Evolutionary conservation across 1,284 basidiomycete genomes (phyloP), one percentile per base, ranked within the genome.

Genomic region (Gymnopus androsaceus): DNA sequence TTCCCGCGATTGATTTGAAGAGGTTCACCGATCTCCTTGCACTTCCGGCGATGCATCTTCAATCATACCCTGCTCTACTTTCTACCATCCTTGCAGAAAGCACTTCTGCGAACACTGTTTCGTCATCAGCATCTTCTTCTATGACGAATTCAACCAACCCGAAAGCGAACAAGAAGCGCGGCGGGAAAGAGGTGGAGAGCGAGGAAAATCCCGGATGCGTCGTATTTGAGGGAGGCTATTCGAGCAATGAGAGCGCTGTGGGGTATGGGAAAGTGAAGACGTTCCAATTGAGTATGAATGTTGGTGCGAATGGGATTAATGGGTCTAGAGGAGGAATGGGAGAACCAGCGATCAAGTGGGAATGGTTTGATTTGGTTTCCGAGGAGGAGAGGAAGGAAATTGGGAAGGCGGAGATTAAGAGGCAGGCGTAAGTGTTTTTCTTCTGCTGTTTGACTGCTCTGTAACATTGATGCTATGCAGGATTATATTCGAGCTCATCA

Each of bases 401-500:
- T 59, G 78, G 83, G 14, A 90, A 90, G 69, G 80, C 87, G 48
- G 94, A 97, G 69, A 75, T 84, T 21, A 90, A 91, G 69, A 83
- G 94, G 19, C 96, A 99, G 70, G 87, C 90, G 49, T 51, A 23
- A 51, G 49, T 51, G n/a, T 21, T 36, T 15, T 31, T 28, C 23
- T 51, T 41, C 30, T 23, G 12, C 9, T 37, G 6, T 37, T 23
- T 1, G 33, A 6, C 15, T 33, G 5, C 9, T 38, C 28, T 27
- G 19, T 37, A 3, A 14, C n/a, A n/a, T n/a, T n/a, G n/a, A n/a
- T n/a, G n/a, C n/a, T n/a, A n/a, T 45, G 5, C 15, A 52, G 50
- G 37, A 86, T 92, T 62, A 95, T 98, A 49, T 96, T 95, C 66
- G 96, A 99, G 72, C 76, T 98, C 44, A 96, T 99, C 67, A 90